These are phyloP conservation scores for Dillenia suffruticosa DNA, from an alignment of 164 flowering plant species.

Conservation along the genomic window DNA sequence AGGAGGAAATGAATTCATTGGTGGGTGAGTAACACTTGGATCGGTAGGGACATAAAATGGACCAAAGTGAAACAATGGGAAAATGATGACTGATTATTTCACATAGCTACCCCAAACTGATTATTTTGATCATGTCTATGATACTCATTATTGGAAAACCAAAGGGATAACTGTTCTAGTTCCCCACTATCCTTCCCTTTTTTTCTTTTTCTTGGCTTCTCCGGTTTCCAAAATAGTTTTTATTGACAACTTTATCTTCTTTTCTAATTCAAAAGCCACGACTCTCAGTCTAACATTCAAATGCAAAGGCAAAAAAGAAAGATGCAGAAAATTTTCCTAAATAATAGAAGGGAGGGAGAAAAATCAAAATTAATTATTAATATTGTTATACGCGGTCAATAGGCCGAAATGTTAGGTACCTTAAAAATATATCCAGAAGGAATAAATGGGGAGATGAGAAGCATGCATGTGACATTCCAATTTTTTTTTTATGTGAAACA, in stretches of 20 bases:
- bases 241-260: not conserved
- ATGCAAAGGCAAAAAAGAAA: not conserved
- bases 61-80: constrained; percentile 28
- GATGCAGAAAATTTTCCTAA: not conserved
- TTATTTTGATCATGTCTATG: constrained; percentile 39
- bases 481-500: too few relatives aligned
- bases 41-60: constrained; percentile 26
- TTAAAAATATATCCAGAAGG: not conserved
- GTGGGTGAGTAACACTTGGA: constrained; percentile 14
- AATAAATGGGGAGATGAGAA: not conserved
- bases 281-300: not conserved
- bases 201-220: not conserved
- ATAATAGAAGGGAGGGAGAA: not conserved
- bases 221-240: not conserved
- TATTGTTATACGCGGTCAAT: not conserved
- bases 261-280: too few relatives aligned
- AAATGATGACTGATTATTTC: constrained; percentile 62
- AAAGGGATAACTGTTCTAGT: constrained; percentile 19
- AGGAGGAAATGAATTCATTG: constrained; percentile 10
- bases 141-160: constrained; percentile 31
- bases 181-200: constrained; percentile 16
- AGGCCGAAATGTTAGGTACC: not conserved
- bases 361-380: not conserved
- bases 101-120: constrained; percentile 39
- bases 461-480: constrained; percentile 14